Evolutionary conservation across 2,329 filamentous ascomycete species (phyloP), one percentile per base, ranked within the genome.

Genomic region (Colletotrichum tabaci): DNA sequence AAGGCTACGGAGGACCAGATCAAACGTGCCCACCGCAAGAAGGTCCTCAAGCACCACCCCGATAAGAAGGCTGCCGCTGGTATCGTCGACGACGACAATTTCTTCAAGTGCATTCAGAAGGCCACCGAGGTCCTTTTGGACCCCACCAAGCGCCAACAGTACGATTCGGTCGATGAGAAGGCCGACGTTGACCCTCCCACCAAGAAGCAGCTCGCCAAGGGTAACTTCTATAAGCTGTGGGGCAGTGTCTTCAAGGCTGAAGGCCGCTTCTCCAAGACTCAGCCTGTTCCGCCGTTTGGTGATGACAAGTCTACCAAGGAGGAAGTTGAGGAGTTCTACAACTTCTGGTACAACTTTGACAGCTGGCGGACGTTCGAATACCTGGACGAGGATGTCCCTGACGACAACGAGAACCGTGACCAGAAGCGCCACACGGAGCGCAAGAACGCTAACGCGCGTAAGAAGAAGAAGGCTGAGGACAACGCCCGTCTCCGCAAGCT

Each of bases 51-150:
- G 86, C 96, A 99, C 84, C 96, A 99, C 84, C 96, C 96, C 74
- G 96, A 99, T 84, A 99, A 99, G 92, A 97, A 97, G 87, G 96
- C 97, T 18, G 96, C 96, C 38, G 90, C 92, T 58, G 96, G 96
- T 73, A 89, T 90, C 78, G 89, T 90, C 77, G 95, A 98, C 79
- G 96, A 98, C 84, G 96, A 99, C 84, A 94, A 93, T 83, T 99
- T 99, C 89, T 99, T 99, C 93, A 99, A 99, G 90, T 99, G 97
- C 85, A 99, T 99, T 83, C 97, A 99, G 83, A 98, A 98, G 85
- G 96, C 96, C 69, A 96, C 93, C 78, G 96, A 99, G 79, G 89
- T 98, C 63, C 93, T 99, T 21, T 90, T 94, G 66, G 96, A 99
- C 86, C 96, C 96, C 62, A 88, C 92, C 82, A 97, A 94, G 87